These are phyloP conservation scores for Vigna angularis DNA, from an alignment of 306 rosid genomes.

Conservation along the genomic window DNA sequence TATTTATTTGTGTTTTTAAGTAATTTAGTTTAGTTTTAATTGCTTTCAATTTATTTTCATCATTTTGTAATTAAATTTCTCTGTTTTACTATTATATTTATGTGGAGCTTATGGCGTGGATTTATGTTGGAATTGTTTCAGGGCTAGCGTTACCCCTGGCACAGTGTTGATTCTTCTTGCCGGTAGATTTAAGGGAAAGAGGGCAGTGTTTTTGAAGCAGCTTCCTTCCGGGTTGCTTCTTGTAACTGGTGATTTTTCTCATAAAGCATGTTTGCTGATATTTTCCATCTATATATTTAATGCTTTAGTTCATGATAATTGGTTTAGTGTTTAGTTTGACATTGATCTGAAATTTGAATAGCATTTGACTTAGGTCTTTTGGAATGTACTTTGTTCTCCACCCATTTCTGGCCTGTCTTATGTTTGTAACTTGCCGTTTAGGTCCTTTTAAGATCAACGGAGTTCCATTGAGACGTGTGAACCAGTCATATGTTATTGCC, in stretches of 20 bases:
- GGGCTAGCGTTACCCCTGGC: constrained; percentile 73
- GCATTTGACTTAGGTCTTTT: not conserved
- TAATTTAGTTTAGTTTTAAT: not conserved
- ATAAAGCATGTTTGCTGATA: constrained; percentile 33
- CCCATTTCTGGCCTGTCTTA: not conserved
- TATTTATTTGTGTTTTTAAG: too few species aligned
- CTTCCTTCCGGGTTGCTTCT: constrained; percentile 78
- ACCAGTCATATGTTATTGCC: constrained; percentile 68
- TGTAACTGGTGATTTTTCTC: constrained; percentile 59
- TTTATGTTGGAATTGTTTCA: constrained; percentile 1
- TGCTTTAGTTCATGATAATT: not conserved
- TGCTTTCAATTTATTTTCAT: not conserved
- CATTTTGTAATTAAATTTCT: not conserved
- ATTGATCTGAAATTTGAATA: constrained; percentile 5
- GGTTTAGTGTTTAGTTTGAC: not conserved
- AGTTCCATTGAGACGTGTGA: constrained; percentile 77
- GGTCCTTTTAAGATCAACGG: constrained; percentile 78
- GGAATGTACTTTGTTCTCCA: not conserved
- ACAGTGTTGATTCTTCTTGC: constrained; percentile 73
- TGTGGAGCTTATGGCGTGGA: not conserved
- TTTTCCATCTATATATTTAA: not conserved
- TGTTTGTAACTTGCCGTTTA: constrained; percentile 5
- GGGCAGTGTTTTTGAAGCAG: constrained; percentile 78
- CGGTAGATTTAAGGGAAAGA: constrained; percentile 79
- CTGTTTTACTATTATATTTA: not conserved